These are phyloP conservation scores for Ramularia endophylla DNA, from an alignment of 2,329 filamentous ascomycete genomes.

Conservation along the genomic window DNA sequence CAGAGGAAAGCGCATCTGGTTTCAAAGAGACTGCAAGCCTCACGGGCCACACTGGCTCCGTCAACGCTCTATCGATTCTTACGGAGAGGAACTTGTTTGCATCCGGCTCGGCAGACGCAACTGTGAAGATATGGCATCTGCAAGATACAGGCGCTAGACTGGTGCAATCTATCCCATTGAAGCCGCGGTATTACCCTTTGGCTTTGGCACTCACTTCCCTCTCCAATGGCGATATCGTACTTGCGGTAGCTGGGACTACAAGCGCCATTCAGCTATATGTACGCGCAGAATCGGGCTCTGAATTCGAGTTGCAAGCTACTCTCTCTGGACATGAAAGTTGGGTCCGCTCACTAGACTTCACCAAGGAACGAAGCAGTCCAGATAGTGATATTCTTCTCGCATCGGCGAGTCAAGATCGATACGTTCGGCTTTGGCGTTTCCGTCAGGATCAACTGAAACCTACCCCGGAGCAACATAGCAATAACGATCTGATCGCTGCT, in stretches of 20 bases:
- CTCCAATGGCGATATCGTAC: constrained; percentile 40
- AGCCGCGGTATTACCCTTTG: constrained; percentile 76
- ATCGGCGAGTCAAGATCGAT: constrained; percentile 96
- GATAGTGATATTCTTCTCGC: constrained; percentile 71
- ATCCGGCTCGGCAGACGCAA: constrained; percentile 59
- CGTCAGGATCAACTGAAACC: constrained; percentile 57
- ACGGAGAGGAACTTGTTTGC: constrained; percentile 46
- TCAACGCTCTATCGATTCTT: constrained; percentile 58
- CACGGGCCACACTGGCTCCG: constrained; percentile 62
- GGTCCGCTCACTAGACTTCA: constrained; percentile 81
- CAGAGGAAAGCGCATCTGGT: constrained; percentile 17
- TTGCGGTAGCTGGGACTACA: constrained; percentile 83
- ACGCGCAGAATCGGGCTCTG: constrained; percentile 41
- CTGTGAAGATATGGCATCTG: constrained; percentile 63
- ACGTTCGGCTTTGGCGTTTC: constrained; percentile 87
- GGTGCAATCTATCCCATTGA: constrained; percentile 64
- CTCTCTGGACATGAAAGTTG: constrained; percentile 90
- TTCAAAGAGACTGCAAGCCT: constrained; percentile 47
- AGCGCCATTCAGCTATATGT: constrained; percentile 76
- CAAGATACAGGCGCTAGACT: constrained; percentile 39
- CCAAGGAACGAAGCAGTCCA: constrained; percentile 50
- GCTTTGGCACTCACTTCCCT: constrained; percentile 63
- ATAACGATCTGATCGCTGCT: constrained; percentile 1
- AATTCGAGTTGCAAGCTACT: constrained; percentile 68
- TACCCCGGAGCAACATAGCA: not conserved